Evolutionary conservation across 179 eudicot genomes (phyloP).

Genomic region (Beta corolliflora): DNA sequence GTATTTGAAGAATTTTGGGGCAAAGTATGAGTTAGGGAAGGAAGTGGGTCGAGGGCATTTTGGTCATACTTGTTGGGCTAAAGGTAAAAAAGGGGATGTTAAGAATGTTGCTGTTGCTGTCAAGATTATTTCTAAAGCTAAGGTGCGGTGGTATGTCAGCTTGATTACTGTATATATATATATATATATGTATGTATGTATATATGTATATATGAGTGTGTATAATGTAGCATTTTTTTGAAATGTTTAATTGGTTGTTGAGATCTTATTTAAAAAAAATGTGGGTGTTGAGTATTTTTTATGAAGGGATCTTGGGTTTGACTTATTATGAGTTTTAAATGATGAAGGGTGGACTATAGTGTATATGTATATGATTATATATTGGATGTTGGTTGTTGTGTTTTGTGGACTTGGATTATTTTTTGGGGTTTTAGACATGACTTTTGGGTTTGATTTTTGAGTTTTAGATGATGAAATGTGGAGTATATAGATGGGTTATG

Average conservation of each 20-base stretch:
- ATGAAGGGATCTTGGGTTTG: neutral
- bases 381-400: neutral
- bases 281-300: neutral
- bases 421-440: neutral
- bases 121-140: constrained; percentile 92
- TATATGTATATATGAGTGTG: neutral
- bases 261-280: neutral
- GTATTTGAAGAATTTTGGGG: constrained; percentile 61
- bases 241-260: neutral
- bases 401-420: neutral
- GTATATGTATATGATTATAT: neutral
- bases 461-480: neutral
- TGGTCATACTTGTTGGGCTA: constrained; percentile 95
- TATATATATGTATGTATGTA: neutral
- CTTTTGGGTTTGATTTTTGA: neutral
- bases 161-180: neutral
- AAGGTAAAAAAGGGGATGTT: constrained; percentile 74
- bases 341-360: neutral
- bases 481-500: neutral
- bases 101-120: constrained; percentile 78
- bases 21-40: constrained; percentile 82
- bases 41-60: constrained; percentile 98
- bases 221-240: neutral
- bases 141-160: constrained; percentile 62
- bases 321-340: neutral